A percentile compares a stretch with the other conserved stretches of the same genome.
Conservation (phyloP, 108 stramenopile genomes). For the Discostella pseudostelligera region DNA sequence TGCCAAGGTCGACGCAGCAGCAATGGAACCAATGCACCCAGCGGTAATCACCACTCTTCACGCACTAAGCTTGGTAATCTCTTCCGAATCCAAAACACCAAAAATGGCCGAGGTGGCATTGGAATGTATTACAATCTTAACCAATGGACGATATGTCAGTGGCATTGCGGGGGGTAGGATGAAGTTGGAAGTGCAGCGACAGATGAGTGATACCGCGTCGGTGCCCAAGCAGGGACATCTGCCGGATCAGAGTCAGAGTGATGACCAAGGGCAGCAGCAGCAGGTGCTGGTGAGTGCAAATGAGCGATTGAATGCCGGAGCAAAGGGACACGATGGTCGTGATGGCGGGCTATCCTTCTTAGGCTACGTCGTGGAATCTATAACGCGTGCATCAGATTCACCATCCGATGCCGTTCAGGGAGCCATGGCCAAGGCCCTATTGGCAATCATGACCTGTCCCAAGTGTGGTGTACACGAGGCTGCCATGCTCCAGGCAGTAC, state of each 20-base stretch:
- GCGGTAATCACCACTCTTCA: slow-evolving; percentile 52
- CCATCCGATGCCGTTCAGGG: slow-evolving; percentile 55
- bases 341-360: slow-evolving; percentile 37
- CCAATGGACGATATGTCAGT: slow-evolving; percentile 56
- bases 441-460: slow-evolving; percentile 69
- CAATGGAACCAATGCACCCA: slow-evolving; percentile 64
- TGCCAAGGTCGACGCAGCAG: slow-evolving; percentile 30
- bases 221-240: slow-evolving; percentile 4
- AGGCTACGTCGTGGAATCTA: slow-evolving; percentile 43
- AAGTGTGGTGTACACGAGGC: slow-evolving; percentile 90
- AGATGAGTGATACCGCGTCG: slow-evolving; percentile 23
- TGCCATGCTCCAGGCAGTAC: slow-evolving; percentile 87
- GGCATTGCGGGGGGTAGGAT: slow-evolving; percentile 72
- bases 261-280: background rate
- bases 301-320: background rate
- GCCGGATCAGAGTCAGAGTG: background rate
- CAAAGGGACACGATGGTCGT: slow-evolving; percentile 30
- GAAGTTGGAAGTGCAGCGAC: slow-evolving; percentile 43
- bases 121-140: slow-evolving; percentile 59
- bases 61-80: slow-evolving; percentile 29
- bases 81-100: slow-evolving; percentile 45
- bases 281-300: background rate
- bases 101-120: slow-evolving; percentile 67
- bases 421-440: slow-evolving; percentile 52
- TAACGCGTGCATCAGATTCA: slow-evolving; percentile 43